A percentile compares a stretch with the other conserved stretches of the same genome.
phyloP scores from a whole-genome alignment of 495 filamentous ascomycete species.

The Jackrogersella minutella region DNA sequence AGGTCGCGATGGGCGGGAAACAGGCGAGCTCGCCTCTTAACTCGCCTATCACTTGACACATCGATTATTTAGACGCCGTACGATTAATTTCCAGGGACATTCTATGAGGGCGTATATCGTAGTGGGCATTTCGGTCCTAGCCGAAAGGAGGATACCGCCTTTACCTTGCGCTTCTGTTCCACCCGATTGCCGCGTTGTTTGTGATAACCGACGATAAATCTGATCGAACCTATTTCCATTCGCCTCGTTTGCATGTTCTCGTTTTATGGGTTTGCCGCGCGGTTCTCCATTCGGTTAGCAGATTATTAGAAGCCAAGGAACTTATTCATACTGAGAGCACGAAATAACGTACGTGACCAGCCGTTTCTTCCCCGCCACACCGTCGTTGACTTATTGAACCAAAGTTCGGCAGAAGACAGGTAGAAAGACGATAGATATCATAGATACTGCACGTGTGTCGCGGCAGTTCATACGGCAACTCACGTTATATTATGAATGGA shows the following conservation, averaged over 20 bases:
- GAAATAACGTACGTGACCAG: background rate
- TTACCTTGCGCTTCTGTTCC: slow-evolving; percentile 2
- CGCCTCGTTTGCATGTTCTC: background rate
- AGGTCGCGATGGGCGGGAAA: slow-evolving; percentile 11
- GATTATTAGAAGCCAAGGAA: background rate
- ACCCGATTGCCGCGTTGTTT: background rate
- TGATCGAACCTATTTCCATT: background rate
- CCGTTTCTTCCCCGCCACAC: background rate
- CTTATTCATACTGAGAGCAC: background rate
- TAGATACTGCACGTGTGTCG: background rate
- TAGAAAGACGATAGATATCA: background rate
- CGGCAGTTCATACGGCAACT: background rate
- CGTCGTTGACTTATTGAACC: background rate
- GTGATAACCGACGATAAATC: background rate
- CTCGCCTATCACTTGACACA: background rate
- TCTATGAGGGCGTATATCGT: background rate
- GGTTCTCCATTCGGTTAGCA: background rate
- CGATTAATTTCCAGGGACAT: background rate
- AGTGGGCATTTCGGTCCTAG: background rate
- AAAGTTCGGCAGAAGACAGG: background rate
- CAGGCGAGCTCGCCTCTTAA: slow-evolving; percentile 18
- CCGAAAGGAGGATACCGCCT: background rate
- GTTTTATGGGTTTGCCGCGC: no score
- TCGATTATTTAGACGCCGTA: background rate
- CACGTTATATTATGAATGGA: background rate